Percentiles rank a stretch among this genome's conserved stretches.
Evolutionary conservation across 2,329 filamentous ascomycete genomes (phyloP).

Genomic region (Aspergillus eucalypticola): DNA sequence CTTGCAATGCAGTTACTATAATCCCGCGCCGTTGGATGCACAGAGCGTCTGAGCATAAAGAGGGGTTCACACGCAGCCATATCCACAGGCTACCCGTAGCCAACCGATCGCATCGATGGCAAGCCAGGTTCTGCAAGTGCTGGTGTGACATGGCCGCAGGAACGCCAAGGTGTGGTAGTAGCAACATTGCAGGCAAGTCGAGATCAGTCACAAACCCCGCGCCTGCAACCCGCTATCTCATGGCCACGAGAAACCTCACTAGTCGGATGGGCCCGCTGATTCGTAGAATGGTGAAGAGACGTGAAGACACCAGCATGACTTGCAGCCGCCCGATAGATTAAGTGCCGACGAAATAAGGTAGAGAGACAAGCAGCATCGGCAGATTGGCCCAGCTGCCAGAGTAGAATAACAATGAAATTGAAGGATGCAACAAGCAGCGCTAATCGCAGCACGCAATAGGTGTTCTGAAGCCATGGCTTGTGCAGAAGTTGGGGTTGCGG

Average conservation of each 20-base stretch:
- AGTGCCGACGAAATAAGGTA: background rate
- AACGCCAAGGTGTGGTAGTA: background rate
- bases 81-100: background rate
- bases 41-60: background rate
- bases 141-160: slow-evolving; percentile 2
- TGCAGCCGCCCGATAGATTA: slow-evolving; percentile 14
- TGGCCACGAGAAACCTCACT: background rate
- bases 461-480: background rate
- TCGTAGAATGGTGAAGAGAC: background rate
- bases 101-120: background rate
- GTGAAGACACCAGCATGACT: slow-evolving; percentile 2
- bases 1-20: background rate
- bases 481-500: slow-evolving; percentile 5
- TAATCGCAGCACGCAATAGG: slow-evolving; percentile 3
- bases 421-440: slow-evolving; percentile 12
- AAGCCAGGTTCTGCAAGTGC: slow-evolving; percentile 1
- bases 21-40: background rate
- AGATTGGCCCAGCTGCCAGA: slow-evolving; percentile 7
- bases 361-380: slow-evolving; percentile 13
- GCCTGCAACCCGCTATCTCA: background rate
- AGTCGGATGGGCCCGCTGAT: slow-evolving; percentile 1
- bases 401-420: slow-evolving; percentile 15
- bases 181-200: background rate
- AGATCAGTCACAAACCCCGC: slow-evolving; percentile 4
- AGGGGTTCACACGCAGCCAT: background rate